A percentile compares a stretch with the other conserved stretches of the same genome.
phyloP scores from a whole-genome alignment of 345 rosid species.

The Rhodomyrtus tomentosa region DNA sequence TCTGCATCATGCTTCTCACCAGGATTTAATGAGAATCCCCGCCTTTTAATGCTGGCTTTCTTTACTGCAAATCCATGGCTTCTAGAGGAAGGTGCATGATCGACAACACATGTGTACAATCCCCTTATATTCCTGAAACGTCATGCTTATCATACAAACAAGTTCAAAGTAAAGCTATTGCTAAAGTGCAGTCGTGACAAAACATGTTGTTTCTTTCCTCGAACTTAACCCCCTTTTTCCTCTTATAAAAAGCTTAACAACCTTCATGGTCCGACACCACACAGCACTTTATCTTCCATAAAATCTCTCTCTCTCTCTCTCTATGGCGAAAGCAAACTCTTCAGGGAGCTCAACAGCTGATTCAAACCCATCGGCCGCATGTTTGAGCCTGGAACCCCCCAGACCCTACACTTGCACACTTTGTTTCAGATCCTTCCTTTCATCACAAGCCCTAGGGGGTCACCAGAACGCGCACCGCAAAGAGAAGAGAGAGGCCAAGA shows the following conservation, averaged over 20 bases:
- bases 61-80: background rate
- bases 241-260: background rate
- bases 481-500: background rate
- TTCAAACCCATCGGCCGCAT: background rate
- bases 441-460: slow-evolving; percentile 1
- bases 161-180: background rate
- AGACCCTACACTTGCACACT: background rate
- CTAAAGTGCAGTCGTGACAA: background rate
- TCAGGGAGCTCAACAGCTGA: background rate
- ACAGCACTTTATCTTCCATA: background rate
- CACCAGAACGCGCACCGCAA: background rate
- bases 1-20: background rate
- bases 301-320: background rate
- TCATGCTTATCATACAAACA: background rate
- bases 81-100: background rate
- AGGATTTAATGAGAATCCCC: background rate
- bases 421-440: background rate
- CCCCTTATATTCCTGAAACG: background rate
- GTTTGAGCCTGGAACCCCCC: background rate
- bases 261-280: background rate
- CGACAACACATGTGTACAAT: background rate
- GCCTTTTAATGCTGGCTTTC: background rate
- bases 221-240: background rate
- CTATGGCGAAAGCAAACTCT: background rate
- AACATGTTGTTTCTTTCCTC: background rate